These are phyloP conservation scores for Arthrobotrys sphaeroides DNA, from an alignment of 2,329 filamentous ascomycete species.

Conservation along the genomic window DNA sequence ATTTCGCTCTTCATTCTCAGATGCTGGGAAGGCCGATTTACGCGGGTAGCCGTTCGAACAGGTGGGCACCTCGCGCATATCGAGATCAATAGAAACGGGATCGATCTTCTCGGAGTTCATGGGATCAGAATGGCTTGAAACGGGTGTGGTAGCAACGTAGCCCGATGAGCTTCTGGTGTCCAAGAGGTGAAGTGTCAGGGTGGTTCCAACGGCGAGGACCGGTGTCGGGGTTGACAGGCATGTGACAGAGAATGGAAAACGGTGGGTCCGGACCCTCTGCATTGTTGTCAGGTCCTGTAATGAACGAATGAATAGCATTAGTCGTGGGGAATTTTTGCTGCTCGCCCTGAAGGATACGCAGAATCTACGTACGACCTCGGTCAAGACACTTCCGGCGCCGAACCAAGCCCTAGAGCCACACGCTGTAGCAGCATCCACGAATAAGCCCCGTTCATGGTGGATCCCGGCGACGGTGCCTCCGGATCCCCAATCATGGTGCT, in stretches of 20 bases:
- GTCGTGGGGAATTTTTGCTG: not conserved
- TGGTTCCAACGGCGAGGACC: conserved; percentile 82
- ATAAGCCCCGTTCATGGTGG: conserved; percentile 52
- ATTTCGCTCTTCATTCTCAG: conserved; percentile 59
- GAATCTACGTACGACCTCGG: conserved; percentile 36
- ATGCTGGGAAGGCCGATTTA: not conserved
- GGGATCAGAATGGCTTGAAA: not conserved
- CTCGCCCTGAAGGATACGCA: not conserved
- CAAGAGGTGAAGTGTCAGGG: conserved; percentile 80
- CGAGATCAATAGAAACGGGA: conserved; percentile 55
- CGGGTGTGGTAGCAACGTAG: conserved; percentile 16
- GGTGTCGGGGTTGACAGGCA: conserved; percentile 76
- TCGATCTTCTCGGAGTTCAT: conserved; percentile 12
- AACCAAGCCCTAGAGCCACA: conserved; percentile 42
- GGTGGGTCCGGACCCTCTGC: conserved; percentile 55
- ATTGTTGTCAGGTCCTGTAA: conserved; percentile 54
- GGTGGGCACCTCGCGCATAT: conserved; percentile 59
- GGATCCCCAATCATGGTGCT: conserved; percentile 1
- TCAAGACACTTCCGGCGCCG: conserved; percentile 39
- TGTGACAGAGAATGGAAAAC: conserved; percentile 82
- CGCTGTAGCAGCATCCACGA: conserved; percentile 52
- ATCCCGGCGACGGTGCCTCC: not conserved
- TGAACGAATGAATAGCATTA: not conserved
- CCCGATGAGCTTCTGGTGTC: conserved; percentile 69
- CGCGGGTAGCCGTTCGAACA: conserved; percentile 17